phyloP scores from a whole-genome alignment of 805 yeast species.

The Suhomyces vadensis region DNA sequence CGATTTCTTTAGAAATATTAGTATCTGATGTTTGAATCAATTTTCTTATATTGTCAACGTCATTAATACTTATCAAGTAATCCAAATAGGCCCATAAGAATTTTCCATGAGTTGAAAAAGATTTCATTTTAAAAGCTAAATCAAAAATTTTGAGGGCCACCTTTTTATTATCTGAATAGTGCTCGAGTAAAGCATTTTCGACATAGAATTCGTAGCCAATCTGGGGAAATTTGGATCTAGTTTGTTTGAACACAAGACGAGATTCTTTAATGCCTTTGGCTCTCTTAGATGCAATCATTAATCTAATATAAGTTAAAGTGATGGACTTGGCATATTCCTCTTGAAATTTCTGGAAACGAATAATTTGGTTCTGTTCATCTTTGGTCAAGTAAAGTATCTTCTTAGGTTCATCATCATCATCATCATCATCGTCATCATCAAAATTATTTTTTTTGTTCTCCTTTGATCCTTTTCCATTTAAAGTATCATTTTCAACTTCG shows the following conservation, averaged over 20 bases:
- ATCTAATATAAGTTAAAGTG: conserved; percentile 66
- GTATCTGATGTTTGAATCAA: conserved; percentile 77
- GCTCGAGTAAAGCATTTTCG: conserved; percentile 82
- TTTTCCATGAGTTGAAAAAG: conserved; percentile 52
- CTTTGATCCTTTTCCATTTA: conserved; percentile 5
- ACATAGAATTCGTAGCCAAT: conserved; percentile 76
- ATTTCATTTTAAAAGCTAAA: conserved; percentile 59
- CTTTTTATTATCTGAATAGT: conserved; percentile 60
- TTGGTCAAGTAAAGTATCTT: conserved; percentile 18
- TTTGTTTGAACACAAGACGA: conserved; percentile 66
- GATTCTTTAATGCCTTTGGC: conserved; percentile 69
- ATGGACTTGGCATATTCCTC: conserved; percentile 38
- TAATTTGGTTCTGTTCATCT: conserved; percentile 16
- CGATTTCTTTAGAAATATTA: conserved; percentile 43
- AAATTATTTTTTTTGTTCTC: neutral
- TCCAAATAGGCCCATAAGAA: conserved; percentile 70
- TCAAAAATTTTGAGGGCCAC: conserved; percentile 78
- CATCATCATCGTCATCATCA: conserved; percentile 13
- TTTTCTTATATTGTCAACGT: conserved; percentile 74
- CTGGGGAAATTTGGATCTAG: conserved; percentile 57
- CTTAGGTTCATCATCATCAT: conserved; percentile 16
- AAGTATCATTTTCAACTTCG: neutral
- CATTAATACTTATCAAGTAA: conserved; percentile 66
- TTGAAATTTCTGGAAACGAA: conserved; percentile 21
- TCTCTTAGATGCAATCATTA: conserved; percentile 73